Evolutionary conservation across 768 basidiomycete genomes (phyloP).

Genomic region (Crassisporium funariophilum): DNA sequence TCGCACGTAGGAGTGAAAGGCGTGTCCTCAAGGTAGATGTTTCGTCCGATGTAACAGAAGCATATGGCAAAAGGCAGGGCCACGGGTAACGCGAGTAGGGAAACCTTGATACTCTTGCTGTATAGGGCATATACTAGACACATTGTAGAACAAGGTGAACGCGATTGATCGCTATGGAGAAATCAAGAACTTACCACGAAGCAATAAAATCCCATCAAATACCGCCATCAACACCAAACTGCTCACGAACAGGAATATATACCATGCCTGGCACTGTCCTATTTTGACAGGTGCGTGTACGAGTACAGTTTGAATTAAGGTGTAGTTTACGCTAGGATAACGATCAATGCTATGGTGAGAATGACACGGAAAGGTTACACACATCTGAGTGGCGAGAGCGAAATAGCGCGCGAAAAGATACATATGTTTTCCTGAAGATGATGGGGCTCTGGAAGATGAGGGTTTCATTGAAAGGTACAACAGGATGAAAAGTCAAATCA

Average conservation of each 20-base stretch:
- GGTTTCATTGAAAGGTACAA: no score
- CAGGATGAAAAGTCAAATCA: no score
- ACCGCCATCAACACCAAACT: background rate
- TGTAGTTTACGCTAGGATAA: slow-evolving; percentile 3
- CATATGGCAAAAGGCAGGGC: slow-evolving; percentile 4
- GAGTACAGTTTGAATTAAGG: slow-evolving; percentile 6
- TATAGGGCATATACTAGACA: slow-evolving; percentile 11
- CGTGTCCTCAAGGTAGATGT: background rate
- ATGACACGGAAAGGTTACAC: background rate
- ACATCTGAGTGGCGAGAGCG: slow-evolving; percentile 4
- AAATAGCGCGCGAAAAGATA: slow-evolving; percentile 12
- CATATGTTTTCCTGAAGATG: slow-evolving; percentile 1
- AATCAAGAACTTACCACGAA: slow-evolving; percentile 6
- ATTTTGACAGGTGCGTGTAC: slow-evolving; percentile 4
- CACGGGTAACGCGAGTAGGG: slow-evolving; percentile 4
- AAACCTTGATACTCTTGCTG: slow-evolving; percentile 2
- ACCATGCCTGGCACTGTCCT: slow-evolving; percentile 5
- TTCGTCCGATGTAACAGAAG: background rate
- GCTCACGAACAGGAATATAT: background rate
- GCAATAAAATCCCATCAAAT: slow-evolving; percentile 4
- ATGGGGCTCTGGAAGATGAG: no score
- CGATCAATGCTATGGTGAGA: background rate
- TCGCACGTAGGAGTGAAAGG: slow-evolving; percentile 9
- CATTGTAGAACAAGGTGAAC: no score
- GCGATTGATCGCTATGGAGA: no score